Evolutionary conservation across 2,329 filamentous ascomycete genomes (phyloP), one percentile per base, ranked within the genome.

Genomic region (Epichloe aotearoae): DNA sequence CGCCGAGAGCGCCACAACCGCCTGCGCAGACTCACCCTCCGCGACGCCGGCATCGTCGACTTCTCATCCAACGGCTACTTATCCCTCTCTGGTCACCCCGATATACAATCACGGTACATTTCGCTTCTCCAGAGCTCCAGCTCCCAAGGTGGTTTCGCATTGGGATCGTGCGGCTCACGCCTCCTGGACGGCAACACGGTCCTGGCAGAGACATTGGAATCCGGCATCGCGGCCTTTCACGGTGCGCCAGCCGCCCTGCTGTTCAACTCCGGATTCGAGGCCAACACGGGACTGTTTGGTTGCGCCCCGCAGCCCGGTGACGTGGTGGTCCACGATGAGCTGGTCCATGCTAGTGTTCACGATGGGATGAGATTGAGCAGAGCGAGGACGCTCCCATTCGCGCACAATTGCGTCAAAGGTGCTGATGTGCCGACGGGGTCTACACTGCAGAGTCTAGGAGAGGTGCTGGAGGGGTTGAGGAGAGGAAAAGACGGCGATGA

Each of bases 41-140:
- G 83, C 3, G 84, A 84, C 0, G 75, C 83, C 1, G 80, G 75
- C 19, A 84, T 79, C 20, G 78, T 82, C 46, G 88, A 94, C 67
- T 86, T 94, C 60, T 83, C 83, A 20, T 90, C 87, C 61, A 84
- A 89, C 63, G 79, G 79, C 50, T 85, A 93, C 62, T 87, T 95
- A 52, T 88, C 89, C 46, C 83, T 90, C 5, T 82, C 86, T 1
- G 63, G 61, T 3, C 62, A 69, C 36, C 60, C 65, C 0, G 62
- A 61, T 14, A 50, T 79, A 7, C 83, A 85, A 66, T 75, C 81
- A 61, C 82, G 79, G 7, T 90, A 82, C 61, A 72, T 91, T 17
- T 51, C 55, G 2, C 57, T 63, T 0, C 55, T 74, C 11, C 57
- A 64, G 20, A 53, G 50, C 42, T 50, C 49, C 34, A 3, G 36